Conservation (phyloP, 441 rosid genomes). For the Populus hybrid region DNA sequence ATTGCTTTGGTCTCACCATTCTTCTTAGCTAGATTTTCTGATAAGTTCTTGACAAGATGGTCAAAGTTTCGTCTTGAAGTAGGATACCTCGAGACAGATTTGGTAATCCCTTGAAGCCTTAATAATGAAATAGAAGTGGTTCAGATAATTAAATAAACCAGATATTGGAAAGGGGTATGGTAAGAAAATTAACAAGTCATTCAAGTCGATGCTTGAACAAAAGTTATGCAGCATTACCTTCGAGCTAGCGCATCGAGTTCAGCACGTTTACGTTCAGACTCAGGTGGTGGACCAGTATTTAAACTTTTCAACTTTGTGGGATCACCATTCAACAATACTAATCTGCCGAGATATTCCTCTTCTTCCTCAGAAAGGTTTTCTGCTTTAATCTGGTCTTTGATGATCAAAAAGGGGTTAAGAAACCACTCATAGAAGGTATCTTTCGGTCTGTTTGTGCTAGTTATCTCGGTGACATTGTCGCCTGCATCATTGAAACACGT, state of each 20-base stretch:
- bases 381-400: conserved; percentile 88
- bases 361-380: conserved; percentile 60
- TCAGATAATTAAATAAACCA: background rate
- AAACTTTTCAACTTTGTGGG: conserved; percentile 53
- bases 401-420: conserved; percentile 71
- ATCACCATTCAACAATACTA: conserved; percentile 64
- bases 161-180: background rate
- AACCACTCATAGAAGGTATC: conserved; percentile 84
- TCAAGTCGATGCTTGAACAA: background rate
- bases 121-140: background rate
- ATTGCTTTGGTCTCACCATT: conserved; percentile 27
- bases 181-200: background rate
- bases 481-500: conserved; percentile 33
- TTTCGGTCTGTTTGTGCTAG: conserved; percentile 64
- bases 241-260: conserved; percentile 90
- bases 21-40: conserved; percentile 57
- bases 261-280: conserved; percentile 65
- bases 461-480: conserved; percentile 59
- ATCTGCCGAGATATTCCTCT: conserved; percentile 75
- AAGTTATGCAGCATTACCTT: conserved; percentile 45
- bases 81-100: conserved; percentile 85
- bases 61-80: conserved; percentile 69
- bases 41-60: conserved; percentile 48
- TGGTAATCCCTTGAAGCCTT: conserved; percentile 84
- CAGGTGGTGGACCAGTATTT: conserved; percentile 45